Evolutionary conservation across 352 stramenopile species (phyloP), one percentile per base, ranked within the genome.

Genomic region (Globisporangium mamillatum): DNA sequence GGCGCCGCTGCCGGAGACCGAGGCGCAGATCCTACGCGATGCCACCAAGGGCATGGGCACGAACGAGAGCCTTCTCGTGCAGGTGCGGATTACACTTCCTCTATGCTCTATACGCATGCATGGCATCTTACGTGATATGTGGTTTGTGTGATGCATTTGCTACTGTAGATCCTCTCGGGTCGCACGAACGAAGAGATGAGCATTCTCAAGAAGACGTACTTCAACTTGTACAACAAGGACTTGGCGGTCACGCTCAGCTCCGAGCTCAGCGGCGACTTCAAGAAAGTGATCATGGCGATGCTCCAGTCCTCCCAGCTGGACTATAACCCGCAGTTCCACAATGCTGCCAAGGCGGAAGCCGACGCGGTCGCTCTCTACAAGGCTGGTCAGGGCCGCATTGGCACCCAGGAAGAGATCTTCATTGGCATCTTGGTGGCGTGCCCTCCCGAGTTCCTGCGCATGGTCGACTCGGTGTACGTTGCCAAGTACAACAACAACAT

Each of bases 401-500:
- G 86, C 4, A 94, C 86, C 25, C 84, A 94, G 38, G 86, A 94
- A 65, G 79, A 88, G 52, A 75, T 77, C 5, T 94, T 94, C 38
- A 88, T 91, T 36, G 79, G 69, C 9, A 85, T 78, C 16, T 50
- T 94, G 29, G 77, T 87, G 52, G 83, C 80, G 61, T 77, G 74
- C 10, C 80, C 86, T 32, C 70, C 84, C 5, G 78, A 91, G 57
- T 86, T 81, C 52, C 71, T 94, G 52, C 78, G 76, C 57, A 84
- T 90, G 72, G 75, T 94, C 60, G 78, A 94, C 71, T 73, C 76
- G 0, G 86, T 84, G 50, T 94, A 94, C 66, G 75, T 86, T 41
- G 73, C 75, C 71, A 91, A 93, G 79, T 89, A 93, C 75, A 88
- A 80, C 71, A 89, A 93, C 71, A 88, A 88, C 63, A 88, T 94